Evolutionary conservation across 768 basidiomycete genomes (phyloP).

Genomic region (Agaricus blazei): DNA sequence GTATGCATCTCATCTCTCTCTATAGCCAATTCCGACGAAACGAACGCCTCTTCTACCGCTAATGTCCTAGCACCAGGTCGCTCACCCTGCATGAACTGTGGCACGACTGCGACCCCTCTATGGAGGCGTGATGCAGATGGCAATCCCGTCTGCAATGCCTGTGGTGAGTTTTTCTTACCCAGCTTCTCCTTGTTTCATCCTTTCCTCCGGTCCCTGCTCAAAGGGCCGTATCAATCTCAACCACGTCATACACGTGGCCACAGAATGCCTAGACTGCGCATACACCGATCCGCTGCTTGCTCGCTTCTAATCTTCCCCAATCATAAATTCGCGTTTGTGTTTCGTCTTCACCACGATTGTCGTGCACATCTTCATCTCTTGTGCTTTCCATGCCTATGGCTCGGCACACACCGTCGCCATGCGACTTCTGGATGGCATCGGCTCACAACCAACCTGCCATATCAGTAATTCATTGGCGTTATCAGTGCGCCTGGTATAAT

Average conservation of each 20-base stretch:
- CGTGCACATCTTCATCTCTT: slow-evolving; percentile 6
- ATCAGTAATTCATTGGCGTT: slow-evolving; percentile 7
- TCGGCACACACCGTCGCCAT: neutral
- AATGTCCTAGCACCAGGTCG: slow-evolving; percentile 29
- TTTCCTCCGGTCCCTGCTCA: slow-evolving; percentile 11
- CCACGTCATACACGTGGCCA: slow-evolving; percentile 10
- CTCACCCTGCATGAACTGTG: slow-evolving; percentile 67
- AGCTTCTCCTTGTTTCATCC: slow-evolving; percentile 18
- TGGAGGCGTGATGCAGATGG: slow-evolving; percentile 83
- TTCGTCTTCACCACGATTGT: slow-evolving; percentile 3
- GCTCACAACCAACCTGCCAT: slow-evolving; percentile 3
- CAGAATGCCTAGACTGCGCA: slow-evolving; percentile 6
- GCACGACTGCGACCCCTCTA: slow-evolving; percentile 72
- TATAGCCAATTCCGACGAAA: slow-evolving; percentile 21
- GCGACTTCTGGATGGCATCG: neutral
- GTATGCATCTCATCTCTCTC: slow-evolving; percentile 2
- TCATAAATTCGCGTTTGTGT: slow-evolving; percentile 7
- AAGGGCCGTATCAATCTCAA: slow-evolving; percentile 5
- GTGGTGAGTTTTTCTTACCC: slow-evolving; percentile 58
- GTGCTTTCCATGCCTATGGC: neutral
- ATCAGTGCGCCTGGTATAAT: slow-evolving; percentile 3
- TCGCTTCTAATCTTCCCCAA: slow-evolving; percentile 8
- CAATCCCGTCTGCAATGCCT: slow-evolving; percentile 84
- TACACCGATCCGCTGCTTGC: neutral
- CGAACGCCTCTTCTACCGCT: slow-evolving; percentile 18